These are phyloP conservation scores for Fusarium sp. DNA, from an alignment of 2,329 filamentous ascomycete species.

Conservation along the genomic window DNA sequence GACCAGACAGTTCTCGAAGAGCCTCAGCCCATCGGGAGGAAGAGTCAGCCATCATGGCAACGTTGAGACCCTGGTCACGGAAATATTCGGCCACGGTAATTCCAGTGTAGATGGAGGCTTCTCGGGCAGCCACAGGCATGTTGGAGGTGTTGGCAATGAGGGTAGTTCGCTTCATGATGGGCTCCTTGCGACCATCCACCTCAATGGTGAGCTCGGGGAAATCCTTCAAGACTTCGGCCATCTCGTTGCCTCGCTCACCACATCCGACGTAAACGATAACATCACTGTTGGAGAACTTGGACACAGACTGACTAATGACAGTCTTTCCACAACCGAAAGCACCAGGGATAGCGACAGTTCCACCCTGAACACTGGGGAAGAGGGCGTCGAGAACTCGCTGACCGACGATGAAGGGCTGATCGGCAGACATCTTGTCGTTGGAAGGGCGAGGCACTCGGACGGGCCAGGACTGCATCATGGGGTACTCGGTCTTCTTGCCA, in stretches of 20 bases:
- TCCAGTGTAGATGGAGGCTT: constrained; percentile 98
- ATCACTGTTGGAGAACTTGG: constrained; percentile 99
- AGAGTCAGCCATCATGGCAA: constrained; percentile 99
- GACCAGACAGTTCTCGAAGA: constrained; percentile 97
- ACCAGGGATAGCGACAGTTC: constrained; percentile 97
- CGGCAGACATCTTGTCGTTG: constrained; percentile 90
- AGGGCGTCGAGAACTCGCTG: constrained; percentile 96
- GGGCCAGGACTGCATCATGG: constrained; percentile 99
- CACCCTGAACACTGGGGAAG: constrained; percentile 96
- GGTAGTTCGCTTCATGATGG: constrained; percentile 99
- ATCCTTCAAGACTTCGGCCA: constrained; percentile 99
- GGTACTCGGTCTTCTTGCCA: constrained; percentile 91
- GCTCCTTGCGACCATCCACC: constrained; percentile 92
- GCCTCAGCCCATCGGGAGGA: constrained; percentile 98
- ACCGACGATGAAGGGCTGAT: constrained; percentile 93
- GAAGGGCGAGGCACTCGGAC: constrained; percentile 94
- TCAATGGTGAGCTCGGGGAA: constrained; percentile 98
- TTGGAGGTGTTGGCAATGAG: constrained; percentile 99
- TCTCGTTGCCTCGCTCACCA: constrained; percentile 97
- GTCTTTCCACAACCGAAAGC: constrained; percentile 99
- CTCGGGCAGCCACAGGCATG: constrained; percentile 98
- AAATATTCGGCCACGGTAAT: constrained; percentile 98
- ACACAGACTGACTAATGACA: constrained; percentile 97
- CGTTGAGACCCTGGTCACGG: constrained; percentile 94
- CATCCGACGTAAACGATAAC: constrained; percentile 96